These are phyloP conservation scores for Thamnidium elegans DNA, from an alignment of 192 early-diverging fungal species.

Conservation along the genomic window DNA sequence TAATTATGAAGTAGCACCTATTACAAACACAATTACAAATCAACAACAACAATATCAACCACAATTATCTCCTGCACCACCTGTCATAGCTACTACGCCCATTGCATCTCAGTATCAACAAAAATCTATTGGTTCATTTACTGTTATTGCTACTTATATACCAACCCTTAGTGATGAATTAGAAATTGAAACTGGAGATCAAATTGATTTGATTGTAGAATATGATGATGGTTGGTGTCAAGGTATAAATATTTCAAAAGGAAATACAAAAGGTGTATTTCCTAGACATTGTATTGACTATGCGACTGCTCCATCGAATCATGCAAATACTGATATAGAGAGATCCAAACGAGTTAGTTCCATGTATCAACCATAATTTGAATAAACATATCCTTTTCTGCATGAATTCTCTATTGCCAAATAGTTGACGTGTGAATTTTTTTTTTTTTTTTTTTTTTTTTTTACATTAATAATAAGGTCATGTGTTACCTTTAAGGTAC, in stretches of 20 bases:
- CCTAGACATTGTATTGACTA: constrained; percentile 51
- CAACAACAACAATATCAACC: neutral
- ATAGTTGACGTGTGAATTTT: neutral
- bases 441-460: neutral
- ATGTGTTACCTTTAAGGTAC: constrained; percentile 10
- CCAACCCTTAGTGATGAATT: constrained; percentile 57
- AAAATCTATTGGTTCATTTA: constrained; percentile 43
- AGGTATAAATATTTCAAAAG: constrained; percentile 50
- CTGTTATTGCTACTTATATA: constrained; percentile 45
- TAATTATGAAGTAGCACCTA: neutral
- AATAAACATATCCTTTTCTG: neutral
- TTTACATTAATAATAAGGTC: constrained; percentile 2
- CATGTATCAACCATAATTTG: constrained; percentile 15
- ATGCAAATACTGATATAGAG: neutral
- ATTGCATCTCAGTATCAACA: constrained; percentile 17
- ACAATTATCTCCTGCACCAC: neutral
- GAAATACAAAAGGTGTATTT: constrained; percentile 50
- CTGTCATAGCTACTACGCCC: neutral
- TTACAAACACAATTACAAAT: neutral
- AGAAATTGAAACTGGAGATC: constrained; percentile 51
- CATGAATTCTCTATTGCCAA: neutral
- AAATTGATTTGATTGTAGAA: constrained; percentile 47
- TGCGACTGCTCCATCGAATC: neutral
- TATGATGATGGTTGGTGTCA: constrained; percentile 64
- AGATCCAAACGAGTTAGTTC: constrained; percentile 28